Evolutionary conservation across 2,329 filamentous ascomycete genomes (phyloP).

Genomic region (Aspergillus texensis): DNA sequence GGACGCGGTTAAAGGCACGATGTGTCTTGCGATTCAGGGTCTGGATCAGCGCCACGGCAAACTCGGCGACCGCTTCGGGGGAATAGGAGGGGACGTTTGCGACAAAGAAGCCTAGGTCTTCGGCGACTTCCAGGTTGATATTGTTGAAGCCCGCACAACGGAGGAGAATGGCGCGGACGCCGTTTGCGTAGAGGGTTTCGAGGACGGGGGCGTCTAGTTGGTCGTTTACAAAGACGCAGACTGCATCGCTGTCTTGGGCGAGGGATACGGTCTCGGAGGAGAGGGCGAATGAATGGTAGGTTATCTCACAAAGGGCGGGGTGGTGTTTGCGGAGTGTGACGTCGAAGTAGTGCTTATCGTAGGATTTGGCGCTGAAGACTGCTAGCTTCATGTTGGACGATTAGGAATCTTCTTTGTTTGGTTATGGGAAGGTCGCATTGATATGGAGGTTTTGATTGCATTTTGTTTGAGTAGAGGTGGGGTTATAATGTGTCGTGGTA

Average conservation of each 20-base stretch:
- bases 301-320: conserved; percentile 48
- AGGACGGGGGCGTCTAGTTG: conserved; percentile 56
- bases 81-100: conserved; percentile 70
- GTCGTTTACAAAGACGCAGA: conserved; percentile 73
- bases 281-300: conserved; percentile 63
- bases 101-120: conserved; percentile 60
- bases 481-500: background rate
- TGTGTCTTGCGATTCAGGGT: conserved; percentile 70
- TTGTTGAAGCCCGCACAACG: conserved; percentile 72
- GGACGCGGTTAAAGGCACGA: conserved; percentile 68
- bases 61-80: conserved; percentile 71
- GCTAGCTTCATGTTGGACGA: conserved; percentile 57
- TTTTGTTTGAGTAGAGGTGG: background rate
- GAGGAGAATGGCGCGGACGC: conserved; percentile 62
- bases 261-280: conserved; percentile 59
- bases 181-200: conserved; percentile 50
- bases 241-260: conserved; percentile 55
- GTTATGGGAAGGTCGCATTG: background rate
- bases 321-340: conserved; percentile 38
- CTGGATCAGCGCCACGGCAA: conserved; percentile 67
- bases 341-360: conserved; percentile 61
- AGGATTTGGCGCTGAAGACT: conserved; percentile 67
- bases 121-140: conserved; percentile 62
- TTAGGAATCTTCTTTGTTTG: background rate
- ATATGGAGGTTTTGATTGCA: background rate